Evolutionary conservation across 1,284 basidiomycete species (phyloP), one percentile per base, ranked within the genome.

Genomic region (Marasmius sp.): DNA sequence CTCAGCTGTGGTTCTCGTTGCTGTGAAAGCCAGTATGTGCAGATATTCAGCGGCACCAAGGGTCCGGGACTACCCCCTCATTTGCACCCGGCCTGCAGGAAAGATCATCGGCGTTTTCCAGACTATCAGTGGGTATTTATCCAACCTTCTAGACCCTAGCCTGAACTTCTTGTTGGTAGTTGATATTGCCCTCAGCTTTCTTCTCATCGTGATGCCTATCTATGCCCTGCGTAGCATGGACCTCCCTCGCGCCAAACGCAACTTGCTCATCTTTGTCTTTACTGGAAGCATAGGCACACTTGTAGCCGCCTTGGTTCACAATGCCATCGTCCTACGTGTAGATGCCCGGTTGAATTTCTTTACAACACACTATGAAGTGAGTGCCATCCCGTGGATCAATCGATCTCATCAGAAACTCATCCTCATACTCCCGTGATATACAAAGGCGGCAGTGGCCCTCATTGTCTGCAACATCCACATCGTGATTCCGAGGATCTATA

Each of bases 21-120:
- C 64, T 18, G 61, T 69, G 22, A 69, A 68, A 33, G 56, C 66
- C 10, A 66, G 65, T 41, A 62, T 62, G 12, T 70, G 68, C 34
- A 61, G 60, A 2, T 33, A 48, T 18, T 18, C 22, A 16, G 27
- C 39, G n/a, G 50, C 33, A 34, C 14, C 52, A 33, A 10, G 22
- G 7, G 12, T 33, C 20, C 50, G 34, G 9, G 50, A 51, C 33
- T 37, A 37, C 18, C 52, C 52, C 37, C 16, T 54, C 9, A 12
- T 36, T 36, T 37, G 33, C 38, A 10, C 1, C 52, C 16, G n/a
- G 12, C 6, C 27, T 6, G 33, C 22, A 51, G 11, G 34, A 47
- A 10, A 11, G 8, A 20, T 47, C n/a, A 33, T 54, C 12, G 52
- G 7, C 16, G 37, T 33, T 16, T 6, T 54, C 37, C 52, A 54